phyloP scores from a whole-genome alignment of 441 rosid genomes.

The Kokia cookei region DNA sequence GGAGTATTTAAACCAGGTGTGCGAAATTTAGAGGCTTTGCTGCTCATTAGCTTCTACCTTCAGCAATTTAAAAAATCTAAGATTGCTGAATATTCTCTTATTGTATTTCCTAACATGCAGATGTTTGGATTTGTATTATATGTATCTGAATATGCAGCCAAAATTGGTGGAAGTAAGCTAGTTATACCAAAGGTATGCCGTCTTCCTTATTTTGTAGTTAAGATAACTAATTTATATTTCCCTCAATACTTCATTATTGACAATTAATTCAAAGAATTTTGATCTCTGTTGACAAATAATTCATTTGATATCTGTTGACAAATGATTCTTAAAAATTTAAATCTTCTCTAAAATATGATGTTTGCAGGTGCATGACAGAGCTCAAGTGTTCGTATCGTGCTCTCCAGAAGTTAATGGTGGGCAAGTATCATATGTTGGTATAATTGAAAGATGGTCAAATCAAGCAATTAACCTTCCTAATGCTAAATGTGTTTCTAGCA shows the following conservation, averaged over 20 bases:
- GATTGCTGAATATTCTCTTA: slow-evolving; percentile 4
- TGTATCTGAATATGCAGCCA: slow-evolving; percentile 46
- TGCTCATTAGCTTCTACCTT: background rate
- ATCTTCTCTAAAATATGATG: slow-evolving; percentile 5
- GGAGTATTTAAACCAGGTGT: slow-evolving; percentile 86
- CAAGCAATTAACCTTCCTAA: slow-evolving; percentile 51
- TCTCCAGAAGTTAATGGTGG: slow-evolving; percentile 28
- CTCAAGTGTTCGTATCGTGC: slow-evolving; percentile 73
- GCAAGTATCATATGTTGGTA: slow-evolving; percentile 50
- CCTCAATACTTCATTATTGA: background rate
- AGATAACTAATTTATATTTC: background rate
- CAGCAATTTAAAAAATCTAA: slow-evolving; percentile 5
- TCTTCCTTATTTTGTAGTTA: slow-evolving; percentile 1
- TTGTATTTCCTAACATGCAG: slow-evolving; percentile 30
- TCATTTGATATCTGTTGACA: background rate
- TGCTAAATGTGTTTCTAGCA: slow-evolving; percentile 45
- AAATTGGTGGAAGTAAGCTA: slow-evolving; percentile 40
- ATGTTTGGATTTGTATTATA: slow-evolving; percentile 85
- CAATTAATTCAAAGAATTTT: background rate
- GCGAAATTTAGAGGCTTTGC: slow-evolving; percentile 6
- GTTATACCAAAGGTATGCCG: slow-evolving; percentile 63
- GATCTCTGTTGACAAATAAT: background rate
- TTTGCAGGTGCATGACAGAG: slow-evolving; percentile 87
- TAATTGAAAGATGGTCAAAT: slow-evolving; percentile 75
- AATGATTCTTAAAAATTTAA: background rate